Evolutionary conservation across 805 yeast genomes (phyloP).

Genomic region (Sugiyamaella chiloensis): DNA sequence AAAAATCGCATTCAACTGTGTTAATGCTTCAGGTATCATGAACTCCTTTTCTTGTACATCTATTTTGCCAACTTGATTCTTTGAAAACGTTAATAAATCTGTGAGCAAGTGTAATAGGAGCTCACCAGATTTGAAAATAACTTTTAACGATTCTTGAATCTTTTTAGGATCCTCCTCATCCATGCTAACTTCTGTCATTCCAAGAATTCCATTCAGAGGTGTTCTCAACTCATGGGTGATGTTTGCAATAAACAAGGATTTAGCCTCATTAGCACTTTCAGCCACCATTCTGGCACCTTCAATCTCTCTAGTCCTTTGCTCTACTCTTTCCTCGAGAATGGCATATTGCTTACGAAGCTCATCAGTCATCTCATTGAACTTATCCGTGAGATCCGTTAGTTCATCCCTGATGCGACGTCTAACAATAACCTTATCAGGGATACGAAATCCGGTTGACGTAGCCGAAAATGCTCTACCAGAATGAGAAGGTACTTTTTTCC

Average conservation of each 20-base stretch:
- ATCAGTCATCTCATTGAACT: slow-evolving; percentile 86
- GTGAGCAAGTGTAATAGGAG: slow-evolving; percentile 82
- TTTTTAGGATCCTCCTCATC: slow-evolving; percentile 69
- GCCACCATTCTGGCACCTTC: slow-evolving; percentile 87
- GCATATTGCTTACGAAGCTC: slow-evolving; percentile 81
- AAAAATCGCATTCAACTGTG: slow-evolving; percentile 84
- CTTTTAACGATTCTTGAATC: slow-evolving; percentile 70
- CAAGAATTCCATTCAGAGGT: slow-evolving; percentile 92
- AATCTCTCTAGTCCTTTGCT: slow-evolving; percentile 76
- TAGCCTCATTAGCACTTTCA: slow-evolving; percentile 94
- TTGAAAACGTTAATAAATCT: slow-evolving; percentile 87
- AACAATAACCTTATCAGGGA: slow-evolving; percentile 26
- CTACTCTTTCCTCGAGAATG: slow-evolving; percentile 83
- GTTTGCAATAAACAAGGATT: slow-evolving; percentile 88
- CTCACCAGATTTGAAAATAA: slow-evolving; percentile 91
- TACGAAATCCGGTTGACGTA: slow-evolving; percentile 17
- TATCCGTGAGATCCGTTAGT: slow-evolving; percentile 77
- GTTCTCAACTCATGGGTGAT: slow-evolving; percentile 93
- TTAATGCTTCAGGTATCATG: slow-evolving; percentile 71
- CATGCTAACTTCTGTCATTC: slow-evolving; percentile 93
- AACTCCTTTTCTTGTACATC: slow-evolving; percentile 82
- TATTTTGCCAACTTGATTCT: slow-evolving; percentile 80
- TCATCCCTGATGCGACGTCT: slow-evolving; percentile 56
- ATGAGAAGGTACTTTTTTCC: background rate
- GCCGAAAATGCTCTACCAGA: background rate